Conservation (phyloP, 2,329 filamentous ascomycete species). For the Colletotrichum phormii region DNA sequence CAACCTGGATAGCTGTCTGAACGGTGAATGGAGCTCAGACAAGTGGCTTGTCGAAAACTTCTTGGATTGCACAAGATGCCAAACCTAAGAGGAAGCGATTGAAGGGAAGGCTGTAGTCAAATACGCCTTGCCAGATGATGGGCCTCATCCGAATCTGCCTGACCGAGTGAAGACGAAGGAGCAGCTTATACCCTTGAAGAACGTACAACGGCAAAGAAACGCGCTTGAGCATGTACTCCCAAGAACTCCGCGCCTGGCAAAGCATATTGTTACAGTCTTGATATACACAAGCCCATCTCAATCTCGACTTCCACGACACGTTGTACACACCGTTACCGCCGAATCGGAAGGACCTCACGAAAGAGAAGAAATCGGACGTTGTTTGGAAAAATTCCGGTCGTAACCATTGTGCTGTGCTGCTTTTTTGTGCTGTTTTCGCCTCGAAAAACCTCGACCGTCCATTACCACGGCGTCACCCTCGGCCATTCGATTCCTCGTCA, state of each 20-base stretch:
- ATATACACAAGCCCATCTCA: background rate
- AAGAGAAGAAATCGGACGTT: background rate
- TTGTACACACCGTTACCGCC: background rate
- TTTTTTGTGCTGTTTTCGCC: slow-evolving; percentile 29
- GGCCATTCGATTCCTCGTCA: background rate
- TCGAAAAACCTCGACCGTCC: background rate
- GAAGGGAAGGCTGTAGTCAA: too few relatives aligned
- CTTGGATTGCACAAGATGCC: too few relatives aligned
- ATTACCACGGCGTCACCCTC: slow-evolving; percentile 12
- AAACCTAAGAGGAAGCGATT: too few relatives aligned
- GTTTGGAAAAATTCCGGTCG: slow-evolving; percentile 15
- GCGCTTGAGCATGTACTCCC: background rate
- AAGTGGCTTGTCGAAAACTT: too few relatives aligned
- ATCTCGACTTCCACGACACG: background rate
- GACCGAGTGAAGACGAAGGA: too few relatives aligned
- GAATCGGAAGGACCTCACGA: background rate
- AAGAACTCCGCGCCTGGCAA: background rate
- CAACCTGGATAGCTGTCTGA: background rate
- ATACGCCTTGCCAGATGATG: too few relatives aligned
- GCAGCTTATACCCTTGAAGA: too few relatives aligned
- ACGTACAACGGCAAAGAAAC: too few relatives aligned
- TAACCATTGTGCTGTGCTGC: slow-evolving; percentile 28
- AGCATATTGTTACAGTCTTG: background rate
- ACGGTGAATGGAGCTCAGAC: background rate
- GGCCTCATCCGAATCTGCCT: too few relatives aligned